Evolutionary conservation across 805 yeast species (phyloP).

Genomic region (Metschnikowia lunata): DNA sequence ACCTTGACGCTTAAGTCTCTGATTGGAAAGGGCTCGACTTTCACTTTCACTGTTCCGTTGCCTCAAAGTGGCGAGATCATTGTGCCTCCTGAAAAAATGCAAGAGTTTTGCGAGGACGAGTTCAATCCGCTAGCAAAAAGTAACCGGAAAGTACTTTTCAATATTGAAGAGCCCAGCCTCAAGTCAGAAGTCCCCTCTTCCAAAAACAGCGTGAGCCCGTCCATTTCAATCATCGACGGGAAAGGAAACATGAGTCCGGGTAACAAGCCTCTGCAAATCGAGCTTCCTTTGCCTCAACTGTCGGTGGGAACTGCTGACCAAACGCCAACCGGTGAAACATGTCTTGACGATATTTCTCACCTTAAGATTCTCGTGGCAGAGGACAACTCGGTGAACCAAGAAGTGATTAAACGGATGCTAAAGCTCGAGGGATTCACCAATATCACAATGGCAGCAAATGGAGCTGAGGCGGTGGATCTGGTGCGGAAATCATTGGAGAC

Average conservation of each 20-base stretch:
- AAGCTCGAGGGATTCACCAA: constrained; percentile 72
- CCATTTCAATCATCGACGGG: neutral
- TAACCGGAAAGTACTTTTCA: constrained; percentile 48
- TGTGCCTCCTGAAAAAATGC: constrained; percentile 34
- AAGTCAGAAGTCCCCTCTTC: neutral
- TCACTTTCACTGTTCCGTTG: constrained; percentile 74
- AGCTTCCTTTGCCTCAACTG: constrained; percentile 4
- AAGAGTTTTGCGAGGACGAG: constrained; percentile 57
- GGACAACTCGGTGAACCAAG: constrained; percentile 91
- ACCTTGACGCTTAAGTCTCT: constrained; percentile 68
- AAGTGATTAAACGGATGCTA: constrained; percentile 86
- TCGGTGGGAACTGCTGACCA: constrained; percentile 16
- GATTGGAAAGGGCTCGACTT: constrained; percentile 80
- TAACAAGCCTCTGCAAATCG: constrained; percentile 2
- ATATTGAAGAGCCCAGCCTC: constrained; percentile 12
- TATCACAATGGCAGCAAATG: constrained; percentile 81
- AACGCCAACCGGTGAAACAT: constrained; percentile 11
- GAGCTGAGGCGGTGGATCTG: constrained; percentile 76
- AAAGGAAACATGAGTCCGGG: neutral
- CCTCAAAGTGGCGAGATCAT: constrained; percentile 57
- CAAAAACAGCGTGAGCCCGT: neutral
- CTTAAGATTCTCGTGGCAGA: constrained; percentile 79
- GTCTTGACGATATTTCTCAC: constrained; percentile 27
- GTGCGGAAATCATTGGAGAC: constrained; percentile 47
- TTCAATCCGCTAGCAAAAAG: constrained; percentile 53